Conservation (phyloP, 2,329 filamentous ascomycete genomes). For the Alternaria panax region DNA sequence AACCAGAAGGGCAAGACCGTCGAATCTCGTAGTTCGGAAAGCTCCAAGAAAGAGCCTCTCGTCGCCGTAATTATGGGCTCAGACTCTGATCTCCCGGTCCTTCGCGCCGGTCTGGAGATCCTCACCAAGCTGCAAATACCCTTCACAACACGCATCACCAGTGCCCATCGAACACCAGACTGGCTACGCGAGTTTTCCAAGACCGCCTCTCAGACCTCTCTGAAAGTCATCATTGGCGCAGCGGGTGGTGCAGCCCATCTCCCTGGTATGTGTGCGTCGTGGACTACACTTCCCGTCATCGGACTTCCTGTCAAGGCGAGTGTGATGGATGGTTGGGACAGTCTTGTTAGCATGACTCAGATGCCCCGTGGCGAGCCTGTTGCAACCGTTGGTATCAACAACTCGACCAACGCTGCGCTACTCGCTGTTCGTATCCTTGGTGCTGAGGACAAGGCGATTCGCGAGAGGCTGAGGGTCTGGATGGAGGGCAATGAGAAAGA, state of each 20-base stretch:
- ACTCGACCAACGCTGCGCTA: conserved; percentile 56
- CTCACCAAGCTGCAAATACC: conserved; percentile 75
- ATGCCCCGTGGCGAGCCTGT: conserved; percentile 59
- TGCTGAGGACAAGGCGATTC: conserved; percentile 61
- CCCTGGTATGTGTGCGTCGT: conserved; percentile 60
- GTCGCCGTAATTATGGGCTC: conserved; percentile 87
- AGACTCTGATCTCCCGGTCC: conserved; percentile 75
- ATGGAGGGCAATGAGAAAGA: conserved; percentile 68
- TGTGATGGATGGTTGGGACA: conserved; percentile 59
- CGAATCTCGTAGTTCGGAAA: conserved; percentile 20
- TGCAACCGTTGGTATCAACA: conserved; percentile 56
- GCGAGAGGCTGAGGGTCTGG: conserved; percentile 66
- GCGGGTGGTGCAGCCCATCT: conserved; percentile 61
- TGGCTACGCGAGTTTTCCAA: conserved; percentile 57
- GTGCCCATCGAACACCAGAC: conserved; percentile 65
- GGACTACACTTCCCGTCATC: conserved; percentile 60
- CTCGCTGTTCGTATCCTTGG: conserved; percentile 56
- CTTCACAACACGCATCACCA: conserved; percentile 77
- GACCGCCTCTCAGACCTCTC: conserved; percentile 44
- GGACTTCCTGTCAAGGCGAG: conserved; percentile 60
- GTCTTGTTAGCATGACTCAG: conserved; percentile 59
- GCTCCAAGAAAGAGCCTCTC: conserved; percentile 56
- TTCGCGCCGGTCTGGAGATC: conserved; percentile 71
- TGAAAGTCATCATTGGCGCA: conserved; percentile 58
- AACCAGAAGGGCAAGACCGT: conserved; percentile 56